Conservation (phyloP, 1,139 yeast species). For the Saccharomyces pastorianus region DNA sequence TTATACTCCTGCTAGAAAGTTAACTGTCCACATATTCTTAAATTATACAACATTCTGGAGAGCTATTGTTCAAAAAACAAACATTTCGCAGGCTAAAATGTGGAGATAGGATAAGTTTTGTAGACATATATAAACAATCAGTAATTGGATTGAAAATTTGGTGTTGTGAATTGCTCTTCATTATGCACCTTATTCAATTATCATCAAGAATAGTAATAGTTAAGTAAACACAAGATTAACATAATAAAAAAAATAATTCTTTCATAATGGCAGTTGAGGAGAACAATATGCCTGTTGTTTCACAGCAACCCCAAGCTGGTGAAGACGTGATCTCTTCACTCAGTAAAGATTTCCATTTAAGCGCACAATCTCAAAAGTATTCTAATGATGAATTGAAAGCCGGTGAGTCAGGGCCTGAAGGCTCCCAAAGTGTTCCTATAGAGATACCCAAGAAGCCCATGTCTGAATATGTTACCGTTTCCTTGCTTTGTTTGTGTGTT, state of each 20-base stretch:
- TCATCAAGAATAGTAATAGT: not conserved
- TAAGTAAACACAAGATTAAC: not conserved
- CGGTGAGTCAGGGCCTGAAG: not conserved
- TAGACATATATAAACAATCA: not conserved
- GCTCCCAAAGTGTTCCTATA: constrained; percentile 1
- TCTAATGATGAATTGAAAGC: not conserved
- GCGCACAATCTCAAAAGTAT: not conserved
- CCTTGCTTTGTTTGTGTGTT: constrained; percentile 36
- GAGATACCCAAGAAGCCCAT: constrained; percentile 38
- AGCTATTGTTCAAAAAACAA: not conserved
- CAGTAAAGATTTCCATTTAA: not conserved
- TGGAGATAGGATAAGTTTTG: not conserved
- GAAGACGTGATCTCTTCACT: not conserved
- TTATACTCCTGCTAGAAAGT: not conserved
- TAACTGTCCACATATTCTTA: not conserved
- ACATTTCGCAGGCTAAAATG: not conserved
- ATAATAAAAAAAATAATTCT: not conserved
- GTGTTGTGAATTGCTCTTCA: not conserved
- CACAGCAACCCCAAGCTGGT: not conserved
- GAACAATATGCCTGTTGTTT: not conserved
- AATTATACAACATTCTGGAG: not conserved
- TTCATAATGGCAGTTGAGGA: not conserved
- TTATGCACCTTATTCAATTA: not conserved
- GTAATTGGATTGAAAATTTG: not conserved
- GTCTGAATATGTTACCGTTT: constrained; percentile 32